Base-by-base conservation (phyloP, 2,329 filamentous ascomycete genomes). In the Daldinia eschscholtzii region DNA sequence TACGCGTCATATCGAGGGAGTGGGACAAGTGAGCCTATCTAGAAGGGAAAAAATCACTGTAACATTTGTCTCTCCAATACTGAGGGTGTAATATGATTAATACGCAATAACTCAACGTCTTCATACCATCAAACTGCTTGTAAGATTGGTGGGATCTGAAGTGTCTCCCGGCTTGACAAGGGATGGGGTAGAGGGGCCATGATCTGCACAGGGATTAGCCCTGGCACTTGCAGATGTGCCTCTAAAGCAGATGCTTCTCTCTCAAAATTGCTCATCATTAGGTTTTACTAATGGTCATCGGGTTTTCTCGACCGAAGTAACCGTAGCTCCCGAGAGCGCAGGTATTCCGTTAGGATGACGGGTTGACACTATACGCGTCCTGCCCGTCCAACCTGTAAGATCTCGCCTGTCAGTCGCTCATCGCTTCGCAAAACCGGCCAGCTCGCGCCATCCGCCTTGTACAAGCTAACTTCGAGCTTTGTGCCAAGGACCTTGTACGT, bases 371-470 rank as follows among this genome's bases (percentile, higher is more conserved):
- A 86, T 63, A 83, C 84, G 65, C 86, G 84, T 37, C 91, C 93
- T 57, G 96, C 94, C 72, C 90, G 87, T 13, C 96, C 96, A 71
- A 97, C 86, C 81, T 99, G 96, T 72, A 98, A 89, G 75, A 97
- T 97, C 82, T 97, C 92, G 5, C 87, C 87, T 9, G 85, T 88
- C 68, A 81, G 77, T 63, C 83, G 81, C 73, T 97, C 93, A 75
- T 96, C 93, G 66, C 89, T 92, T 68, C 93, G 87, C 76, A 98
- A 81, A 4, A 96, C 92, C 37, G 94, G 92, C 94, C 94, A 98
- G 76, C 93, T 92, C 46, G 86, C 86, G 10, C 90, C 91, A 74
- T 94, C 92, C 2, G 90, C 90, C 81, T 89, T 89, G 78, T 79
- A 87, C 61, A 98, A 82, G 30, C 85, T 91, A 76, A 97, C 83